Evolutionary conservation across 2,329 filamentous ascomycete genomes (phyloP).

Genomic region (Colletotrichum nymphaeae): DNA sequence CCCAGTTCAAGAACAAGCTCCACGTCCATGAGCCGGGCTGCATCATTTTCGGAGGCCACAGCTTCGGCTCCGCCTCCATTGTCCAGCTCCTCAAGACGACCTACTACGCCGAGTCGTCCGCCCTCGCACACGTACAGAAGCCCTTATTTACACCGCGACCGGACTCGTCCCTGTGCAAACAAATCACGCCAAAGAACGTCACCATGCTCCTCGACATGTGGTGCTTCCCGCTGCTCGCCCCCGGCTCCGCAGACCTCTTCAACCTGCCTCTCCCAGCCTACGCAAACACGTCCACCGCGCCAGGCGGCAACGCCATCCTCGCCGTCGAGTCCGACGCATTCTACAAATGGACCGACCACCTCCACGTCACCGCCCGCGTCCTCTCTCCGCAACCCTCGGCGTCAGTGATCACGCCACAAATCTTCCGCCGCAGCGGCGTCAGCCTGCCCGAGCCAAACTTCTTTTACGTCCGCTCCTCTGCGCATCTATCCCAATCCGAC

Average conservation of each 20-base stretch:
- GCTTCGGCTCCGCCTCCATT: slow-evolving; percentile 80
- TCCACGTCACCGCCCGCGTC: slow-evolving; percentile 74
- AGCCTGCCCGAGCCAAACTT: slow-evolving; percentile 69
- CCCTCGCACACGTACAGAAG: slow-evolving; percentile 58
- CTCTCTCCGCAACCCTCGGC: slow-evolving; percentile 68
- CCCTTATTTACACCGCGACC: slow-evolving; percentile 71
- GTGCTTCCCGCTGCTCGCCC: slow-evolving; percentile 77
- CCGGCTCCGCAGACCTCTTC: slow-evolving; percentile 72
- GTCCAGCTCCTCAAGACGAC: slow-evolving; percentile 84
- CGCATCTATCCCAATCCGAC: slow-evolving; percentile 85
- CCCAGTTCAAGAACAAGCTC: slow-evolving; percentile 70
- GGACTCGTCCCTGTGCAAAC: slow-evolving; percentile 67
- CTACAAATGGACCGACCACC: slow-evolving; percentile 80
- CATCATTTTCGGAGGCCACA: slow-evolving; percentile 83
- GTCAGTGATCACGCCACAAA: slow-evolving; percentile 51
- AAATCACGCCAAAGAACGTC: slow-evolving; percentile 76
- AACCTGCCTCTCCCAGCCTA: slow-evolving; percentile 81
- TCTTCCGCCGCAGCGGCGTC: slow-evolving; percentile 55
- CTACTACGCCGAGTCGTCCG: slow-evolving; percentile 70
- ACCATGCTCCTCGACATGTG: slow-evolving; percentile 83
- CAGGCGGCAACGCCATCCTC: slow-evolving; percentile 70
- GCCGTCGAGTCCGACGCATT: slow-evolving; percentile 82
- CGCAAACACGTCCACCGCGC: slow-evolving; percentile 58
- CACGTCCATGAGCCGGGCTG: slow-evolving; percentile 78
- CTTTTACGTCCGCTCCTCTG: slow-evolving; percentile 79